Conservation (phyloP, 345 rosid species). For the Lepidium africanum region DNA sequence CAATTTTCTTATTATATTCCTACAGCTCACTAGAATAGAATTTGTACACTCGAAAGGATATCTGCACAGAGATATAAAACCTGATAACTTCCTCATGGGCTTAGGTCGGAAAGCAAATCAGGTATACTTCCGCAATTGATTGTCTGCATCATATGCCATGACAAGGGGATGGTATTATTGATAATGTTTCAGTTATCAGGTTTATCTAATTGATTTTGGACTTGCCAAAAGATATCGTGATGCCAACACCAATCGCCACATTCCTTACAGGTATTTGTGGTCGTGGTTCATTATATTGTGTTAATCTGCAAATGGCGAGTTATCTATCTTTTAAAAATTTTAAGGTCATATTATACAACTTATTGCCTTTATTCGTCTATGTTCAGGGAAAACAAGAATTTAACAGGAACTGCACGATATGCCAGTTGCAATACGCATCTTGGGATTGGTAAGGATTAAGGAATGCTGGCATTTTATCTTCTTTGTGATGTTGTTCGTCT, state of each 20-base stretch:
- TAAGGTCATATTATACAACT: background rate
- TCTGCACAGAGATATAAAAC: slow-evolving; percentile 83
- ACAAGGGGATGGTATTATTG: background rate
- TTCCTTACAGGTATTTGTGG: slow-evolving; percentile 59
- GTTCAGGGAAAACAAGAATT: slow-evolving; percentile 86
- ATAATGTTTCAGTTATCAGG: slow-evolving; percentile 36
- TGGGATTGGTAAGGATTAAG: slow-evolving; percentile 79
- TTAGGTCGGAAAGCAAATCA: slow-evolving; percentile 77
- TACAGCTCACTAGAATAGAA: slow-evolving; percentile 71
- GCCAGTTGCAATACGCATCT: slow-evolving; percentile 98
- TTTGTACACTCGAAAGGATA: slow-evolving; percentile 76
- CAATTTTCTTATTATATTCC: background rate
- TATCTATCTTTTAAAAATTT: background rate
- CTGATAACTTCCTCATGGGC: slow-evolving; percentile 92
- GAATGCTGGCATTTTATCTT: background rate
- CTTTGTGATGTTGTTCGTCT: background rate
- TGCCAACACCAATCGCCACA: slow-evolving; percentile 70
- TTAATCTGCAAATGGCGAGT: background rate
- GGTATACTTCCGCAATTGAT: slow-evolving; percentile 28
- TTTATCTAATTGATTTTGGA: slow-evolving; percentile 82
- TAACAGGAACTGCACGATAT: slow-evolving; percentile 96
- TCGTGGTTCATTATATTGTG: background rate
- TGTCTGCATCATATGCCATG: background rate
- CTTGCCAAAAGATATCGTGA: slow-evolving; percentile 85
- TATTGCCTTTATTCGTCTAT: background rate